Evolutionary conservation across 345 rosid genomes (phyloP).

Genomic region (Sapria himalayana): DNA sequence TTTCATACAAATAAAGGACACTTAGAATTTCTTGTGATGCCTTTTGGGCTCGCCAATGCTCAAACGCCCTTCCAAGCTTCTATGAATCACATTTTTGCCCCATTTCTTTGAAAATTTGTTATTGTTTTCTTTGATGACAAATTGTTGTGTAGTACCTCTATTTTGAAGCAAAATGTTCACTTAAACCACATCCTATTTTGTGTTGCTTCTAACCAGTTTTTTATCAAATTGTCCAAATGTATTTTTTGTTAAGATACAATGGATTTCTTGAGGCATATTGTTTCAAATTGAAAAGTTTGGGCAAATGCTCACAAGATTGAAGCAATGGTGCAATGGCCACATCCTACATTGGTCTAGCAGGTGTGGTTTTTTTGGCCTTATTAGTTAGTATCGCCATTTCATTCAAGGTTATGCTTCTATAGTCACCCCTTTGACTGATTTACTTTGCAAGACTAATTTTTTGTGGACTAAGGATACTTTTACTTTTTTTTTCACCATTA

Average conservation of each 20-base stretch:
- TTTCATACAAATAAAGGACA: neutral
- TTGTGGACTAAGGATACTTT: rapidly evolving
- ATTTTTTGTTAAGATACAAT: neutral
- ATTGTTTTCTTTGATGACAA: neutral
- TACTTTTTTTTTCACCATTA: neutral
- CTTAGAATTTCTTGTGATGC: neutral
- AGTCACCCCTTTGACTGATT: neutral
- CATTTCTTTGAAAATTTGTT: neutral
- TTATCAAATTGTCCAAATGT: neutral
- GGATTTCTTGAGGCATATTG: neutral
- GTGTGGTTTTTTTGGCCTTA: neutral
- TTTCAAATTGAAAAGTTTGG: neutral
- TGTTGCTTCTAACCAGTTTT: neutral
- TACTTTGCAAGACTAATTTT: neutral
- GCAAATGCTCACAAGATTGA: neutral
- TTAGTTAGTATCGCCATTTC: neutral
- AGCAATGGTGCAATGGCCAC: neutral
- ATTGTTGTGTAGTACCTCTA: neutral
- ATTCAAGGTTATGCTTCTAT: neutral
- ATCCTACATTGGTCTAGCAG: neutral
- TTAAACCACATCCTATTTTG: neutral
- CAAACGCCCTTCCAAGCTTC: neutral
- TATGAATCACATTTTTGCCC: neutral
- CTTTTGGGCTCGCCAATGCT: neutral
- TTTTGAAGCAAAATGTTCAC: neutral